Evolutionary conservation across 2,329 filamentous ascomycete species (phyloP).

Genomic region (Fusarium compactum): DNA sequence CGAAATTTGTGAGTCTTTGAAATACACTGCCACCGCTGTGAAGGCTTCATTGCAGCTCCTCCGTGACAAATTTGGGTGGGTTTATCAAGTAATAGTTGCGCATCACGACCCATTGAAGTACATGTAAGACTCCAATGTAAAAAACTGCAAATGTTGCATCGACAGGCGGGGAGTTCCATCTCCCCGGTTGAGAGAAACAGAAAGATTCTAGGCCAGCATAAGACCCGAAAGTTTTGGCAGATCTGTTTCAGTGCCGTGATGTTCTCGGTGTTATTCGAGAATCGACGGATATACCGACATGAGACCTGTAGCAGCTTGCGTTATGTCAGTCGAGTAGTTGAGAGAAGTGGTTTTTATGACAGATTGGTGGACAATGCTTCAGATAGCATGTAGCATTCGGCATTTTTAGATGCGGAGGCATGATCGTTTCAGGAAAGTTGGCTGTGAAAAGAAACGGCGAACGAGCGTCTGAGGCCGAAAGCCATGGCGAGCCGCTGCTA

Average conservation of each 20-base stretch:
- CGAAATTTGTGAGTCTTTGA: not conserved
- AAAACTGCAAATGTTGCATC: not conserved
- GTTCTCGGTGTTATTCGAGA: constrained; percentile 19
- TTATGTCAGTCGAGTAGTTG: not conserved
- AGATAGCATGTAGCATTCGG: not conserved
- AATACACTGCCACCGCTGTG: not conserved
- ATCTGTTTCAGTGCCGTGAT: constrained; percentile 2
- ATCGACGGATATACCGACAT: constrained; percentile 2
- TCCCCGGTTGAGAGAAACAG: not conserved
- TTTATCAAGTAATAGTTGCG: constrained; percentile 11
- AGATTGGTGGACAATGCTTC: not conserved
- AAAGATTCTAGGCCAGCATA: not conserved
- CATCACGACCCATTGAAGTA: not conserved
- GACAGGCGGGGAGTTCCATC: not conserved
- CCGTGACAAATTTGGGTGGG: not conserved
- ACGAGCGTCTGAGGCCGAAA: constrained; percentile 2
- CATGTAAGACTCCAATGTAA: not conserved
- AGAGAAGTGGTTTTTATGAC: constrained; percentile 3
- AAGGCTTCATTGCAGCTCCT: not conserved
- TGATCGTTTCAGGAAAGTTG: not conserved
- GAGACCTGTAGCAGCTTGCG: constrained; percentile 2
- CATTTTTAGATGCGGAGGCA: not conserved
- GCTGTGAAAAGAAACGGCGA: not conserved
- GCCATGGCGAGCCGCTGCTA: constrained; percentile 2
- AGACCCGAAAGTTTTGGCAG: not conserved